Evolutionary conservation across 1,139 yeast species (phyloP), one percentile per base, ranked within the genome.

Genomic region (Candida glucosophila): DNA sequence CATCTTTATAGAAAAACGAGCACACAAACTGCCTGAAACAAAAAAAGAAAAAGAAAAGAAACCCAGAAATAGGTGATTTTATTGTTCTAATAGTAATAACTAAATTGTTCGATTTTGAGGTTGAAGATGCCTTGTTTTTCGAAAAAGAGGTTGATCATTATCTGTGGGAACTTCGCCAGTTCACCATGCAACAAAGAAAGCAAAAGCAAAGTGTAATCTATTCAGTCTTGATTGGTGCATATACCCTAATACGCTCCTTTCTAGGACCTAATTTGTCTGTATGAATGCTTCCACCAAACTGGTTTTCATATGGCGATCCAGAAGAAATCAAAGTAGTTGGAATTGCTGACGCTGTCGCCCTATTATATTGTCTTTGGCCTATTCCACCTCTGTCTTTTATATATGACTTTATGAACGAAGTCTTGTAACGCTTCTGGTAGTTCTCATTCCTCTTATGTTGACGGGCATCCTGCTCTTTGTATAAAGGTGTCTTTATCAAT

Each of bases 321-420:
- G 67, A 47, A 23, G 63, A 62, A 36, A 64, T 62, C 34, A 61
- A 46, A 24, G 41, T 52, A 22, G 53, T 47, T 19, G 67, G 56
- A 17, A 51, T 37, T 9, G 25, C 18, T n/a, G 9, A 8, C 7
- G 51, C 39, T 6, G 53, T 47, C 12, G 49, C 47, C 34, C 48
- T 55, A 12, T 48, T 40, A 39, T 51, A 56, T 36, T 58, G 65
- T 36, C 49, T 57, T 43, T 56, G 66, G 29, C 68, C 69, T 41
- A 60, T 49, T 25, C 70, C 69, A 25, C 70, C 70, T 43, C 60
- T 63, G 40, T 65, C 71, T 44, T 57, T 58, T 27, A 59, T 60
- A 34, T 51, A 57, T n/a, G 51, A 51, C 43, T 59, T 61, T 35
- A 62, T 49, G 42, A 62, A 61, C 11, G 67, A 61, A 10, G 55